A percentile compares a stretch with the other conserved stretches of the same genome.
phyloP scores from a whole-genome alignment of 306 rosid species.

The Pterocarpus macrocarpus region DNA sequence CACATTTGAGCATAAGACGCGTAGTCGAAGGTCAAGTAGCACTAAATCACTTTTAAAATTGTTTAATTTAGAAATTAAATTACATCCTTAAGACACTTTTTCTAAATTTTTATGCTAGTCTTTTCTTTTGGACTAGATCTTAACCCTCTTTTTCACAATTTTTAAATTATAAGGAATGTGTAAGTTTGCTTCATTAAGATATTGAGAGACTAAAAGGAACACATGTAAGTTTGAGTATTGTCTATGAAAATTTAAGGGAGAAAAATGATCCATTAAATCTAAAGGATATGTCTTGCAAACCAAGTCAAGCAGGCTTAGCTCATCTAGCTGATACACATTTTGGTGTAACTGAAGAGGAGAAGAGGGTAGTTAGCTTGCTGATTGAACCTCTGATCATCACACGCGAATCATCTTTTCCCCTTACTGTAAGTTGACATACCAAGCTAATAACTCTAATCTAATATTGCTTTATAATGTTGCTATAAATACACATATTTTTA shows the following conservation, averaged over 20 bases:
- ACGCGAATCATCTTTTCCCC: too few species aligned
- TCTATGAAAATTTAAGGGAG: background rate
- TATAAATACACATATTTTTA: background rate
- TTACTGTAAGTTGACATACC: background rate
- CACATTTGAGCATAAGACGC: background rate
- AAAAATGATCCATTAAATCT: background rate
- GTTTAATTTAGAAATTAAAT: background rate
- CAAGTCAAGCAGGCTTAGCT: background rate
- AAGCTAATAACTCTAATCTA: background rate
- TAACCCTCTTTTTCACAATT: background rate
- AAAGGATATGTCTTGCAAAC: background rate
- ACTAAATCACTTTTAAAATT: background rate
- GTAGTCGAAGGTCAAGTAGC: background rate
- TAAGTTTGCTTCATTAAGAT: background rate
- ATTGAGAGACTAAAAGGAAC: background rate
- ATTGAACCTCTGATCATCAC: too few species aligned
- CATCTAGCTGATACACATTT: background rate
- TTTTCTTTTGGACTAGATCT: background rate
- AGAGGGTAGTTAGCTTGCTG: background rate
- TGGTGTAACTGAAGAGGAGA: background rate
- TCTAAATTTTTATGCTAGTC: background rate
- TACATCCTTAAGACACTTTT: background rate
- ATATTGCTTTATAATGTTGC: background rate
- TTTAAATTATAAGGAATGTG: background rate
- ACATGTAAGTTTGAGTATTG: background rate